A percentile compares a stretch with the other conserved stretches of the same genome.
Conservation (phyloP, 352 stramenopile genomes). For the Globisporangium mamillatum region DNA sequence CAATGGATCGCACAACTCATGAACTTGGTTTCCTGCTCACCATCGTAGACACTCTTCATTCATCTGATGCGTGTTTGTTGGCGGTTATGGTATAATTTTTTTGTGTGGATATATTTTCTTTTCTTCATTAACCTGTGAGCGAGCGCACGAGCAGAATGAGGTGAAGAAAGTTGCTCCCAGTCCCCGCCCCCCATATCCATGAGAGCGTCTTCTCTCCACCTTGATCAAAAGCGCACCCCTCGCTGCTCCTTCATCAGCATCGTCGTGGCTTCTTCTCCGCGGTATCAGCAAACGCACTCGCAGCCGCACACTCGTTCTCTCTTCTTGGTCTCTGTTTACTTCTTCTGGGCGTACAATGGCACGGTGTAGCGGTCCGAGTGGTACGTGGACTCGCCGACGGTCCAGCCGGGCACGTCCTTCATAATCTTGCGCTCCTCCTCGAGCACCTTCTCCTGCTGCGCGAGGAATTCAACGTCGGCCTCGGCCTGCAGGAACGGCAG, state of each 20-base stretch:
- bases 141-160: background rate
- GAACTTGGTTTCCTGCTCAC: background rate
- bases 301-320: background rate
- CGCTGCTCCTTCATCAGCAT: background rate
- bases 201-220: background rate
- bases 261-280: background rate
- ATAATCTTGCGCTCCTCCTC: slow-evolving; percentile 93
- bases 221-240: background rate
- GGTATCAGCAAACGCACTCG: background rate
- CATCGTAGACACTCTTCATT: background rate
- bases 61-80: background rate
- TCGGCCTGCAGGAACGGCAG: slow-evolving; percentile 95
- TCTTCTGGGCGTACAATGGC: slow-evolving; percentile 78
- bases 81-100: slow-evolving; percentile 5
- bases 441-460: slow-evolving; percentile 86
- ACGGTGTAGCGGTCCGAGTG: slow-evolving; percentile 83
- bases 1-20: background rate
- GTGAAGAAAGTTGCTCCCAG: background rate
- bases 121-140: slow-evolving; percentile 6
- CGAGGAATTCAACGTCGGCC: slow-evolving; percentile 90
- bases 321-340: slow-evolving; percentile 28
- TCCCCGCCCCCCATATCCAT: background rate
- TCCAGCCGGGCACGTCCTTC: slow-evolving; percentile 93
- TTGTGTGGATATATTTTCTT: slow-evolving; percentile 8
- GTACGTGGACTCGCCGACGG: slow-evolving; percentile 86